Percentiles rank a stretch among this genome's conserved stretches.
These are phyloP conservation scores for Microdochium bolleyi DNA, from an alignment of 2,329 filamentous ascomycete species.

Conservation along the genomic window DNA sequence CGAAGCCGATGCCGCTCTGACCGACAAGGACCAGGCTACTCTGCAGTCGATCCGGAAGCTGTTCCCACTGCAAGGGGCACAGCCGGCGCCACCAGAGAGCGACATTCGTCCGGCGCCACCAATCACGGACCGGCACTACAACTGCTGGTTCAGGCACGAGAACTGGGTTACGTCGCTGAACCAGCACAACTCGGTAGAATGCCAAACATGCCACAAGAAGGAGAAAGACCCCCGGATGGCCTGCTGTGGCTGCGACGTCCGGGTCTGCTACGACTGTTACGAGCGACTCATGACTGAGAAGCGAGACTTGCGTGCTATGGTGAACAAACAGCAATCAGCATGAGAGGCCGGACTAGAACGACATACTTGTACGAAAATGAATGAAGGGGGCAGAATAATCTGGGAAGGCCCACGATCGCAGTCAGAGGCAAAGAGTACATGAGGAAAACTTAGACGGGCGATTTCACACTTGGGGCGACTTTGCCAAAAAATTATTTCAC, in stretches of 20 bases:
- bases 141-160: constrained; percentile 39
- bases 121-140: constrained; percentile 28
- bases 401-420: neutral
- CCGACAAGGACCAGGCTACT: neutral
- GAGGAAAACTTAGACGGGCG: neutral
- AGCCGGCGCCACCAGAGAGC: constrained; percentile 4
- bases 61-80: constrained; percentile 11
- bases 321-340: constrained; percentile 10
- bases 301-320: constrained; percentile 32
- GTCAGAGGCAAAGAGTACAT: neutral
- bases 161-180: constrained; percentile 41
- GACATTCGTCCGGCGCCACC: constrained; percentile 26
- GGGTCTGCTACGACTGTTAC: constrained; percentile 41
- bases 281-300: constrained; percentile 30
- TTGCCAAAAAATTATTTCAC: too few relatives aligned
- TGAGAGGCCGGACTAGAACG: neutral
- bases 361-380: neutral
- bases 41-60: constrained; percentile 21
- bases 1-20: neutral
- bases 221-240: constrained; percentile 36
- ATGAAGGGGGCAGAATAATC: neutral
- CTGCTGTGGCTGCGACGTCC: constrained; percentile 42
- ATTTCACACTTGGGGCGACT: too few relatives aligned
- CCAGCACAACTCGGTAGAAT: constrained; percentile 40
- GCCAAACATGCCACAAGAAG: constrained; percentile 41